Base-by-base conservation (phyloP, 495 filamentous ascomycete genomes). In the Jackrogersella multiformis region DNA sequence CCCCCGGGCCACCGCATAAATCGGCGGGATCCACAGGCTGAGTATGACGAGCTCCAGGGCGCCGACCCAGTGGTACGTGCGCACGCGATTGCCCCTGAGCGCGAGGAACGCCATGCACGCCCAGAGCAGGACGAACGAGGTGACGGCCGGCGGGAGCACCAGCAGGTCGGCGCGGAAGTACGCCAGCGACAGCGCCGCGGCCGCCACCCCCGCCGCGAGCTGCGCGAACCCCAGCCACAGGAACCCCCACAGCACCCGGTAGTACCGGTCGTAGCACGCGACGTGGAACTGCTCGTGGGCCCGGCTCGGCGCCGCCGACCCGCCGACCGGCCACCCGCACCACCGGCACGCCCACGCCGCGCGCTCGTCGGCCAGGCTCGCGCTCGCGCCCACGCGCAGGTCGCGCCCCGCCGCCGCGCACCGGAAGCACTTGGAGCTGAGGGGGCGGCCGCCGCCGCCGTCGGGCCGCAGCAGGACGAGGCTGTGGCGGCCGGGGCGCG, bases 161-260 rank as follows among this genome's bases (percentile, higher is more conserved):
- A 30, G 46, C 26, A 51, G 15, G 12, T 51, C 26, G 13, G 13
- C 10, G 4, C 46, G 24, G 6, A 30, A 51, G 12, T 51, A 51
- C 2, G 32, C 18, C 13, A 51, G 15, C 5, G 46, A 51, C 2
- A 51, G 26, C 12, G 26, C 26, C 10, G 46, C 46, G 0, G 46
- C 46, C 46, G 18, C 46, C 0, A 49, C 45, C 2, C 45, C 45
- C 23, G n/a, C 45, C 24, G 45, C 23, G 26, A 51, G 16, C 46
- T 51, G 46, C 46, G 15, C 46, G n/a, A 32, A 51, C 46, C 46
- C 46, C 13, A 51, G 46, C 4, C 46, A 51, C 20, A 32, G 24
- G 26, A 51, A 51, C 46, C 23, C n/a, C 46, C 46, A 51, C n/a
- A 32, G n/a, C 23, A 51, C 46, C 24, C 45, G 24, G 24, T 49